A percentile compares a stretch with the other conserved stretches of the same genome.
Evolutionary conservation across 257 asterid genomes (phyloP).

Genomic region (Solanum etuberosum): DNA sequence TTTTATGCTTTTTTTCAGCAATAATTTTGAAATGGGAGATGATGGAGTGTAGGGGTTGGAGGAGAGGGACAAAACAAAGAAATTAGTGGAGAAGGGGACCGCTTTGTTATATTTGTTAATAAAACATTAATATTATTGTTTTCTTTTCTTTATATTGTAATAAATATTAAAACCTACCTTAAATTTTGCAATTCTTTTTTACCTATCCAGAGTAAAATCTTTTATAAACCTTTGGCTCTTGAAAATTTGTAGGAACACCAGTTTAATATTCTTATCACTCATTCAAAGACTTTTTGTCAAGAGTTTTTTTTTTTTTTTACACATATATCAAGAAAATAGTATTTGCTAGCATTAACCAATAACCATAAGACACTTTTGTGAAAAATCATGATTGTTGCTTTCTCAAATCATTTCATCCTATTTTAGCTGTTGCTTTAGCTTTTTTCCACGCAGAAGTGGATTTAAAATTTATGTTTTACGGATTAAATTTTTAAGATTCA

Average conservation of each 20-base stretch:
- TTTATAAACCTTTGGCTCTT: background rate
- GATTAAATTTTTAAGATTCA: no score
- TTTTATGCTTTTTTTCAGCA: background rate
- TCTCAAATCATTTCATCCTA: background rate
- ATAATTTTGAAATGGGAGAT: background rate
- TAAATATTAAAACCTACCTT: background rate
- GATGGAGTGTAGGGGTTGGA: background rate
- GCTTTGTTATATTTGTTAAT: conserved; percentile 10
- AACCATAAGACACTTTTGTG: background rate
- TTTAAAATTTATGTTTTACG: no score
- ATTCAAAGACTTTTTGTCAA: background rate
- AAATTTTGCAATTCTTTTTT: background rate
- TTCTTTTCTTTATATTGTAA: background rate
- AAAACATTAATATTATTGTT: background rate
- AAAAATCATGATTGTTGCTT: background rate
- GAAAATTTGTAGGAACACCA: background rate
- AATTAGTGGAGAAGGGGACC: conserved; percentile 43
- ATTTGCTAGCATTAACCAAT: background rate
- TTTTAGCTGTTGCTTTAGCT: no score
- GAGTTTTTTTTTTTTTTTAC: background rate
- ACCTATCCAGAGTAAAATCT: background rate
- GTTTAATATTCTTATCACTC: background rate
- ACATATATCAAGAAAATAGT: background rate
- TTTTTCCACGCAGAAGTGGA: no score
- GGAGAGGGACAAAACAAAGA: conserved; percentile 6